Evolutionary conservation across 345 rosid species (phyloP).

Genomic region (Populus ilicifolia): DNA sequence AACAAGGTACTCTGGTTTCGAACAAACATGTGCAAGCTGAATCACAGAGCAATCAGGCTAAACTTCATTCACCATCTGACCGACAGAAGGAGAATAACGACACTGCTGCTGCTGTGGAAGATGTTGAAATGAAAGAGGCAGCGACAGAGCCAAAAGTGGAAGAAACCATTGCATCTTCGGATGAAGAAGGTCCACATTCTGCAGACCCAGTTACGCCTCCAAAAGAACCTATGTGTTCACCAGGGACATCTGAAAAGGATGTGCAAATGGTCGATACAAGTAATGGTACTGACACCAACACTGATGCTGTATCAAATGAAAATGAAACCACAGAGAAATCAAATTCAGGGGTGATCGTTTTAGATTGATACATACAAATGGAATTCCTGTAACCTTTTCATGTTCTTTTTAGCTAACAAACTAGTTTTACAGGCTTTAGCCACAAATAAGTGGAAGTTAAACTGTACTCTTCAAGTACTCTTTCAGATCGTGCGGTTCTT

Average conservation of each 20-base stretch:
- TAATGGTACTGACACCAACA: conserved; percentile 1
- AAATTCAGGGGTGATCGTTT: conserved; percentile 23
- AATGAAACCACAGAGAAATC: conserved; percentile 4
- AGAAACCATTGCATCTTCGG: not conserved
- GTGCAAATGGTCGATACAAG: conserved; percentile 18
- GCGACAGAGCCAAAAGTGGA: conserved; percentile 5
- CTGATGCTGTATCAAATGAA: conserved; percentile 15
- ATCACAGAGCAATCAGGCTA: conserved; percentile 9
- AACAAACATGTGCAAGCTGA: conserved; percentile 10
- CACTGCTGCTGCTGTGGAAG: conserved; percentile 16
- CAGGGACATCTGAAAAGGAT: not conserved
- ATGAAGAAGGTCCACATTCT: conserved; percentile 7
- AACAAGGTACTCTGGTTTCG: conserved; percentile 10
- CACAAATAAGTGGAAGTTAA: not conserved
- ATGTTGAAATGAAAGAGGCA: conserved; percentile 16
- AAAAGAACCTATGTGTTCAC: conserved; percentile 10
- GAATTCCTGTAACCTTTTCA: not conserved
- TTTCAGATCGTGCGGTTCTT: not conserved
- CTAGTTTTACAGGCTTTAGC: not conserved
- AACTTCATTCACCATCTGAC: conserved; percentile 6
- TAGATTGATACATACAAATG: conserved; percentile 25
- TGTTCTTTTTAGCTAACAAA: not conserved
- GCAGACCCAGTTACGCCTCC: not conserved
- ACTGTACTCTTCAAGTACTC: not conserved
- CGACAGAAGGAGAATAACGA: conserved; percentile 11